These are phyloP conservation scores for Jacaranda mimosifolia DNA, from an alignment of 257 asterid genomes.

Conservation along the genomic window DNA sequence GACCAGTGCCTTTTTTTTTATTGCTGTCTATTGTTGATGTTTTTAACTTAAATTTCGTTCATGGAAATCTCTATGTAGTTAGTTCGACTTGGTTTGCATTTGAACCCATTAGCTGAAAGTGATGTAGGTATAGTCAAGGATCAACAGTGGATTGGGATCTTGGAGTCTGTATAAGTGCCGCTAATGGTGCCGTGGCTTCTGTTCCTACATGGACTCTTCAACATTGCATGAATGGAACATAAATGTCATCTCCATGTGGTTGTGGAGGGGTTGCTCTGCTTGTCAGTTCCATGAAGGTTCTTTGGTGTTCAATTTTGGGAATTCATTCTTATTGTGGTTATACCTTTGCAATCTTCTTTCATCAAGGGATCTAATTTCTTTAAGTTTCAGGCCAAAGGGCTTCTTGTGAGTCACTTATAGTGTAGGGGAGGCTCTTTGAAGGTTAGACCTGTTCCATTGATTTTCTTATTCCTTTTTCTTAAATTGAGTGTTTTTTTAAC, in stretches of 20 bases:
- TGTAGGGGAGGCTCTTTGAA: constrained; percentile 37
- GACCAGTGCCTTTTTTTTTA: not conserved
- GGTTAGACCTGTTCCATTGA: no score
- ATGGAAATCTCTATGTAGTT: constrained; percentile 21
- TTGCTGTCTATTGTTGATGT: constrained; percentile 20
- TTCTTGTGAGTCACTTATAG: constrained; percentile 44
- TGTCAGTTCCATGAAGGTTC: constrained; percentile 97
- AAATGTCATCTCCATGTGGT: constrained; percentile 98
- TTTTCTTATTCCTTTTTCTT: no score
- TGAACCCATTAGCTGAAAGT: constrained; percentile 43
- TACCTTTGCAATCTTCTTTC: constrained; percentile 23
- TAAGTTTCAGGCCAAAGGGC: constrained; percentile 32
- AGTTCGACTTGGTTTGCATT: constrained; percentile 30
- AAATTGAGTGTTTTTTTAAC: no score
- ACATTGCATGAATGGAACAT: constrained; percentile 96
- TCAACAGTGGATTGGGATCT: constrained; percentile 97
- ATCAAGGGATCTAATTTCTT: constrained; percentile 39
- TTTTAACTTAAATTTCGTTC: constrained; percentile 6
- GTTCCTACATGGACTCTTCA: constrained; percentile 99
- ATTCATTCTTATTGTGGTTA: constrained; percentile 17
- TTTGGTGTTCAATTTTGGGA: constrained; percentile 20
- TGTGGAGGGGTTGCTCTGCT: constrained; percentile 98
- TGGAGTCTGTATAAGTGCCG: constrained; percentile 93
- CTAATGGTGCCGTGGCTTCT: constrained; percentile 99
- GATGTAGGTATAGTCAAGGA: constrained; percentile 98